phyloP scores from a whole-genome alignment of 2,329 filamentous ascomycete genomes.

The Hyphodiscus sp. region DNA sequence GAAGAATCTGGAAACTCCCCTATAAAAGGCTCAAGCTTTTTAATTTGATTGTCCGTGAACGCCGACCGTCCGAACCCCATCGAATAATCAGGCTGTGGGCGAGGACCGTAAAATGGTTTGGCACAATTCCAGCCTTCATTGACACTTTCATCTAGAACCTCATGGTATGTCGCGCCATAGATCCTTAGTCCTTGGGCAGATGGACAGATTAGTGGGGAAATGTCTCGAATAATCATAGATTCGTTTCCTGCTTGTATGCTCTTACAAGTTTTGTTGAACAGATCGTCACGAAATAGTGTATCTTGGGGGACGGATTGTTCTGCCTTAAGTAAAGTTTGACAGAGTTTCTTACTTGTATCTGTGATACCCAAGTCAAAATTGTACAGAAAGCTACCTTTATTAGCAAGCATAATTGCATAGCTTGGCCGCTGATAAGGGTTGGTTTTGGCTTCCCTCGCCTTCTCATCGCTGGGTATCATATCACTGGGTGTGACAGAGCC shows the following conservation, averaged over 20 bases:
- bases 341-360: slow-evolving; percentile 28
- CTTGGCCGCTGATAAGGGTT: slow-evolving; percentile 30
- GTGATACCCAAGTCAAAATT: slow-evolving; percentile 29
- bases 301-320: neutral
- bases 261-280: neutral
- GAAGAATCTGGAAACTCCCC: slow-evolving; percentile 21
- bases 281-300: neutral
- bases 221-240: neutral
- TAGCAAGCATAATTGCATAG: slow-evolving; percentile 27
- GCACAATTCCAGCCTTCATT: slow-evolving; percentile 38
- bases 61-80: slow-evolving; percentile 34
- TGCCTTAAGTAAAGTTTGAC: neutral
- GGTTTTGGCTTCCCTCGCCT: slow-evolving; percentile 33
- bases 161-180: slow-evolving; percentile 18
- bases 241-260: neutral
- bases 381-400: slow-evolving; percentile 36
- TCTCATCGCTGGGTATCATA: slow-evolving; percentile 30
- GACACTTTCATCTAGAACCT: slow-evolving; percentile 33
- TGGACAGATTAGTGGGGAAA: neutral
- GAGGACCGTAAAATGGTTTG: no score
- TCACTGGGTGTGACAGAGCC: slow-evolving; percentile 7
- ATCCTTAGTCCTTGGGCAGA: neutral
- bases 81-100: slow-evolving; percentile 40
- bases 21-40: slow-evolving; percentile 33
- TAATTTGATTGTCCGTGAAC: slow-evolving; percentile 37